Evolutionary conservation across 306 rosid species (phyloP).

Genomic region (Castanea mollissima): DNA sequence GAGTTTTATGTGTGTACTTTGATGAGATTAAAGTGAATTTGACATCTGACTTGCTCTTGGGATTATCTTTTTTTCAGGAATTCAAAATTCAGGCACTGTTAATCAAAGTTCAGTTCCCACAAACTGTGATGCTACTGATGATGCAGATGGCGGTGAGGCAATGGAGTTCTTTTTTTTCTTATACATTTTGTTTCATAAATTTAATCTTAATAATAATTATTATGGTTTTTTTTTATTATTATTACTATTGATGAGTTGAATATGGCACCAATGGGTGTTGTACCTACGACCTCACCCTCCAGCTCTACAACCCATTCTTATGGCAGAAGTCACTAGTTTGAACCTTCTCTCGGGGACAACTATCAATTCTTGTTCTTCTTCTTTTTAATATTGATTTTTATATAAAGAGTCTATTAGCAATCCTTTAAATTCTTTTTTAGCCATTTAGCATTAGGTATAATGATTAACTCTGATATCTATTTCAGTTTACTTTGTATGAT

Average conservation of each 20-base stretch:
- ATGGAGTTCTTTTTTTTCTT: slow-evolving; percentile 16
- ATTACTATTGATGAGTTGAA: neutral
- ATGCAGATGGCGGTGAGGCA: slow-evolving; percentile 71
- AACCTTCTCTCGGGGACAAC: too few relatives aligned
- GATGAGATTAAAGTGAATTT: neutral
- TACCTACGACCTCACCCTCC: too few relatives aligned
- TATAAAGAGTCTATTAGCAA: neutral
- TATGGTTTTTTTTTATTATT: too few relatives aligned
- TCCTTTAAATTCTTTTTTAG: neutral
- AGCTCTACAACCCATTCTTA: too few relatives aligned
- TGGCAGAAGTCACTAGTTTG: too few relatives aligned
- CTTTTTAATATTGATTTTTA: too few relatives aligned
- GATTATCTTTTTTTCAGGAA: slow-evolving; percentile 42
- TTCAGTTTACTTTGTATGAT: neutral
- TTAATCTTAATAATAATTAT: neutral
- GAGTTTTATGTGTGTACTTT: neutral
- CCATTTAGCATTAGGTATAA: neutral
- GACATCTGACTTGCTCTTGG: neutral
- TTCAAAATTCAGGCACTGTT: slow-evolving; percentile 36
- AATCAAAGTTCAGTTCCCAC: slow-evolving; percentile 50
- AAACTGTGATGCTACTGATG: slow-evolving; percentile 43
- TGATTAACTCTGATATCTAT: neutral
- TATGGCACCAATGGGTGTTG: too few relatives aligned
- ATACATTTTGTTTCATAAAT: neutral
- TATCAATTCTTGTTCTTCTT: too few relatives aligned